Percentiles rank a stretch among this genome's conserved stretches.
Evolutionary conservation across 2,329 filamentous ascomycete species (phyloP).

Genomic region (Monilinia polystroma): DNA sequence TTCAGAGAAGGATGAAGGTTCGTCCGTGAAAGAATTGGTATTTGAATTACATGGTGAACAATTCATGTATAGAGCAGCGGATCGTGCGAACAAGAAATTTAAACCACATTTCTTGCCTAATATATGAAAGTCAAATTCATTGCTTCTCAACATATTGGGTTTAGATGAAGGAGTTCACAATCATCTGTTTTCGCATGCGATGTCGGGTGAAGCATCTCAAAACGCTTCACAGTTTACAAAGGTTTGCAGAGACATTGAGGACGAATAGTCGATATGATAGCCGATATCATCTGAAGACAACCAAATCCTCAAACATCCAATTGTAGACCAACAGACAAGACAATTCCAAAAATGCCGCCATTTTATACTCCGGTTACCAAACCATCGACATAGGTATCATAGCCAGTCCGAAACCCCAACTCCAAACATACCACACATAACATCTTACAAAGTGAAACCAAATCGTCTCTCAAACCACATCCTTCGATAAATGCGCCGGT

Average conservation of each 20-base stretch:
- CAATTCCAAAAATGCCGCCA: background rate
- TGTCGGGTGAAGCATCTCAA: no score
- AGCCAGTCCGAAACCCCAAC: background rate
- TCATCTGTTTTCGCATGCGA: background rate
- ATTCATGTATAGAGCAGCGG: slow-evolving; percentile 77
- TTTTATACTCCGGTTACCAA: background rate
- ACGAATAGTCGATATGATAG: no score
- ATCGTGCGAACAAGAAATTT: slow-evolving; percentile 88
- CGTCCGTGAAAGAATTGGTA: slow-evolving; percentile 51
- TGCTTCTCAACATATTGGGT: no score
- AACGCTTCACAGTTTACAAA: background rate
- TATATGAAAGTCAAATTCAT: slow-evolving; percentile 52
- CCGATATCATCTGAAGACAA: background rate
- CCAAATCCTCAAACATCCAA: background rate
- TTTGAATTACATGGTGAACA: slow-evolving; percentile 89
- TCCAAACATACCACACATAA: background rate
- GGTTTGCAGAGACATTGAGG: background rate
- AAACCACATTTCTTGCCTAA: slow-evolving; percentile 78
- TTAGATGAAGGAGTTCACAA: background rate
- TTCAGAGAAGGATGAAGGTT: slow-evolving; percentile 17
- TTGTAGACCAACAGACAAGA: background rate
- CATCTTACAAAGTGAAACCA: background rate
- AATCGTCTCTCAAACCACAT: background rate
- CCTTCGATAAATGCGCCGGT: background rate
- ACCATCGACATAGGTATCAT: background rate